Evolutionary conservation across 257 asterid genomes (phyloP).

Genomic region (Rhazya stricta): DNA sequence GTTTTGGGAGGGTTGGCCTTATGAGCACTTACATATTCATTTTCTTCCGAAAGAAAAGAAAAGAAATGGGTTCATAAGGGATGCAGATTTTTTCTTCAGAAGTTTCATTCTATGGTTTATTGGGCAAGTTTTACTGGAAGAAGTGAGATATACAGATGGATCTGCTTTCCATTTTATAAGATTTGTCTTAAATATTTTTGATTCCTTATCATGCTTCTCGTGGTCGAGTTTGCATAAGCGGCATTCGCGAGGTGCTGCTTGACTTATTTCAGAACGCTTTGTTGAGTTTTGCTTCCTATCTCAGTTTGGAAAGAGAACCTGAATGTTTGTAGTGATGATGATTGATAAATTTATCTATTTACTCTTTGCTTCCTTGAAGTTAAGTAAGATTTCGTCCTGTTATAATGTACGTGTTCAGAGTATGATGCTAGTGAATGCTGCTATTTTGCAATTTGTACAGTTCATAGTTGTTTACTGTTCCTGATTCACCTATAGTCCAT

Average conservation of each 20-base stretch:
- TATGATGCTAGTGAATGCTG: background rate
- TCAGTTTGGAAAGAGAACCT: background rate
- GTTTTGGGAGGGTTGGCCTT: background rate
- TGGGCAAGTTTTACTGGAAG: background rate
- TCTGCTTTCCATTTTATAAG: background rate
- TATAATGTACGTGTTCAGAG: background rate
- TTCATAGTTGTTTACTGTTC: background rate
- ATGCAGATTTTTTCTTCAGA: background rate
- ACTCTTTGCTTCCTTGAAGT: background rate
- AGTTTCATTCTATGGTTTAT: background rate
- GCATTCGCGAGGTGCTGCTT: background rate
- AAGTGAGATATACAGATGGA: constrained; percentile 2
- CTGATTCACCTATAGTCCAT: background rate
- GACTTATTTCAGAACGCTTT: background rate
- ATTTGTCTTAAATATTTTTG: background rate
- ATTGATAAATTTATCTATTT: background rate
- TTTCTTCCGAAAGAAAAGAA: background rate
- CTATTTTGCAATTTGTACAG: background rate
- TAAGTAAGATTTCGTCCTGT: background rate
- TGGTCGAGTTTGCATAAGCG: background rate
- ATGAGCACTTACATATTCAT: background rate
- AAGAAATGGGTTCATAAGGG: background rate
- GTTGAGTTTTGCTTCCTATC: background rate
- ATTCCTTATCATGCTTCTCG: background rate
- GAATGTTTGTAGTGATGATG: background rate